A percentile compares a stretch with the other conserved stretches of the same genome.
Conservation (phyloP, 208 protist species). For the Acanthamoeba culbertsoni region DNA sequence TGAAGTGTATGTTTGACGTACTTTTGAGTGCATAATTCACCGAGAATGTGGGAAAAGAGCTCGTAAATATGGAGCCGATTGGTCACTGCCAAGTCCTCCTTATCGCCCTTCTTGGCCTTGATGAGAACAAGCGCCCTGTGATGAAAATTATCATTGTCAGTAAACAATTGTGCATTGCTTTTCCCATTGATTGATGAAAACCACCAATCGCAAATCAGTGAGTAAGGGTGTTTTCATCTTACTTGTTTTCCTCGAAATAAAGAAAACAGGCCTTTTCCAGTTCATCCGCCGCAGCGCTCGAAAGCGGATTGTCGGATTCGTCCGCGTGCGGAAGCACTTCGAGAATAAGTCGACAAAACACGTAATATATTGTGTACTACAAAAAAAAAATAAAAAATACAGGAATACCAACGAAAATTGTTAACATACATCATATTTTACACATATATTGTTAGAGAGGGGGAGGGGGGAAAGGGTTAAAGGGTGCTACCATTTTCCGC, state of each 20-base stretch:
- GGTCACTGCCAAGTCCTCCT: constrained; percentile 2
- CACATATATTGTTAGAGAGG: too few relatives aligned
- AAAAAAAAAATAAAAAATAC: not conserved
- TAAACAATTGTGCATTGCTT: too few relatives aligned
- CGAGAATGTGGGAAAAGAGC: constrained; percentile 47
- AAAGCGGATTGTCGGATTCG: not conserved
- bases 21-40: constrained; percentile 13
- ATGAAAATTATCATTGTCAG: too few relatives aligned
- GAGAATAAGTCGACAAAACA: constrained; percentile 16
- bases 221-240: not conserved
- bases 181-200: too few relatives aligned
- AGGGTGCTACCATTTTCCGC: constrained; percentile 43
- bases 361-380: constrained; percentile 37
- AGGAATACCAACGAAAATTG: not conserved
- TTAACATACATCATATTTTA: too few relatives aligned
- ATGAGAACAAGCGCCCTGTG: not conserved
- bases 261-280: constrained; percentile 47
- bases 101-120: constrained; percentile 26
- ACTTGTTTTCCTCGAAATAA: constrained; percentile 59
- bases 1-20: not conserved
- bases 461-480: too few relatives aligned
- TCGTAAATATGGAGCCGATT: constrained; percentile 35
- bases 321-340: not conserved
- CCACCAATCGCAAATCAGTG: not conserved
- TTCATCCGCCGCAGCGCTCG: not conserved